Evolutionary conservation across 2,329 filamentous ascomycete species (phyloP).

Genomic region (Penicillium crustosum): DNA sequence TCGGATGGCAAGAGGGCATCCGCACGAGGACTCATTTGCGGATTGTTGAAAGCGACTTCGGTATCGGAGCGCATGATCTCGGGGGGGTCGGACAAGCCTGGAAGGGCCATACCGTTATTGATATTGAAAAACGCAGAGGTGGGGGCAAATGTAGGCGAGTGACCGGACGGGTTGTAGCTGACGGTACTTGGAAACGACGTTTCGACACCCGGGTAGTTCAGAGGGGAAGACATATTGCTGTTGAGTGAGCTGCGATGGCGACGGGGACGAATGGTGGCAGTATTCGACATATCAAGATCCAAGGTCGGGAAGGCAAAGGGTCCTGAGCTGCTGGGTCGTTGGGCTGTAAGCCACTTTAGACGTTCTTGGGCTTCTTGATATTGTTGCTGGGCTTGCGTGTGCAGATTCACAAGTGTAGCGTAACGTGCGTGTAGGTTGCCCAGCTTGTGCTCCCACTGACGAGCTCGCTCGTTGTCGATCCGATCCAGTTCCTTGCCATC

Average conservation of each 20-base stretch:
- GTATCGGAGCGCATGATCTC: constrained; percentile 50
- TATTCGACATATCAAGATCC: constrained; percentile 44
- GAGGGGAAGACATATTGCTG: constrained; percentile 50
- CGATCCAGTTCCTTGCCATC: constrained; percentile 53
- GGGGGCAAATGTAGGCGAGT: constrained; percentile 54
- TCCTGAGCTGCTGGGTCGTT: constrained; percentile 37
- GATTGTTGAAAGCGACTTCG: constrained; percentile 57
- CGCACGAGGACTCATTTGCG: constrained; percentile 64
- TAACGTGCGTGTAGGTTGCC: constrained; percentile 46
- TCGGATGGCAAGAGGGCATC: constrained; percentile 62
- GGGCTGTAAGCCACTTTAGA: constrained; percentile 44
- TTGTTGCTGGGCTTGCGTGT: constrained; percentile 45
- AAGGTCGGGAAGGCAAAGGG: constrained; percentile 45
- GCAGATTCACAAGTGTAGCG: constrained; percentile 42
- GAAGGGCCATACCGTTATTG: constrained; percentile 62
- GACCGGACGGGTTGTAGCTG: constrained; percentile 50
- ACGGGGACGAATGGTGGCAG: constrained; percentile 44
- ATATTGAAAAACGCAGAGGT: constrained; percentile 60
- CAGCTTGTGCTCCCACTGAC: constrained; percentile 48
- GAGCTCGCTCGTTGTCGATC: constrained; percentile 50
- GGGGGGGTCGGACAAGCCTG: constrained; percentile 42
- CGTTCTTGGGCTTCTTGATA: constrained; percentile 49
- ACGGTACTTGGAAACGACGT: constrained; percentile 42
- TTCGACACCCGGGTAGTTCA: constrained; percentile 43
- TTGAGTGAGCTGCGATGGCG: constrained; percentile 48